Base-by-base conservation (phyloP, 768 basidiomycete species). In the Cyclocybe cylindracea region DNA sequence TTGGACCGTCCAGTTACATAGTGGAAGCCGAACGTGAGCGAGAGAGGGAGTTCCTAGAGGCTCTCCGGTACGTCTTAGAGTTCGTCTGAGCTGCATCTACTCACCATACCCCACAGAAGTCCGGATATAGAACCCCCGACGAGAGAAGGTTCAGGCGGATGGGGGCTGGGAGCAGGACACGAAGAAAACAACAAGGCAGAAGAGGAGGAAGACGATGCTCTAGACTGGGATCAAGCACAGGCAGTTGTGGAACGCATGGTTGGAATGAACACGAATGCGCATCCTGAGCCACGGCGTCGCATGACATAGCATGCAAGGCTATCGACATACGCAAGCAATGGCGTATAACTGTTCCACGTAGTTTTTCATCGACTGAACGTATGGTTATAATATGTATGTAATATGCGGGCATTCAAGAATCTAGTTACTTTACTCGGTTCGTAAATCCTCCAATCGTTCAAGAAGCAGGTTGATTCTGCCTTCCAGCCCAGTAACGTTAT, bases 401-500 rank as follows among this genome's bases (percentile, higher is more conserved):
- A 14, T 47, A 45, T 39, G 24, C 42, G 48, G 50, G 34, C 42
- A 46, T 39, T 46, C 42, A 36, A 44, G 50, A 39, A 37, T 48
- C 56, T 39, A 54, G 41, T 39, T 52, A 14, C 37, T 39, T 51
- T 39, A 52, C 42, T 59, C 63, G 31, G 65, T 60, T 43, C 59
- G 56, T 24, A 78, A 56, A 16, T 75, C 75, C 29, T 80, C 77
- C 49, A 83, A 60, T 46, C 78, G 64, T 36, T 64, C 66, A 14
- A 76, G 63, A 44, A 82, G 51, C 14, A 46, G 53, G 32, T 77
- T 73, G 24, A 83, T 71, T 39, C 81, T 63, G 29, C 62, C 67
- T 52, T 92, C 89, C 2, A 97, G 74, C 13, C 85, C 84, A 3
- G 73, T 67, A 24, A 94, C 85, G 61, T 98, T 95, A 5, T 79